These are phyloP conservation scores for Cyclotella cryptica DNA, from an alignment of 108 stramenopile species.

Conservation along the genomic window DNA sequence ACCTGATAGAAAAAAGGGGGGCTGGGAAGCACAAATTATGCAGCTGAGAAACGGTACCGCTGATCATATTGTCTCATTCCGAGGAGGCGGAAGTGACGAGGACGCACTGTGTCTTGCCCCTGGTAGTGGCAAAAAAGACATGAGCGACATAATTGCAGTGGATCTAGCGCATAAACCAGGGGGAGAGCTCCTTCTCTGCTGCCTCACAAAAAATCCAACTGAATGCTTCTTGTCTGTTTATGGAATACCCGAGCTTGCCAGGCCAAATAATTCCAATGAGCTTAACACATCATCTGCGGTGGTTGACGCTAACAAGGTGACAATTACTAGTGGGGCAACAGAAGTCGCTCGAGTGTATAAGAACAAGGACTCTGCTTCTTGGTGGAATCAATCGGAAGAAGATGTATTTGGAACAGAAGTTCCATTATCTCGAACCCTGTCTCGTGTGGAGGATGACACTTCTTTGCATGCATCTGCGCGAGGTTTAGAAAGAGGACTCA, in stretches of 20 bases:
- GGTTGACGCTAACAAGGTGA: not conserved
- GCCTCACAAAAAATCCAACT: constrained; percentile 25
- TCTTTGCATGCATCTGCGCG: not conserved
- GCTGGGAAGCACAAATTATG: constrained; percentile 75
- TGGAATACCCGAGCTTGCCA: constrained; percentile 27
- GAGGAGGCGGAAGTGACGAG: constrained; percentile 59
- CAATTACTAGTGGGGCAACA: not conserved
- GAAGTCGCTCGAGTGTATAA: constrained; percentile 25
- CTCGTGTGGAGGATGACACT: constrained; percentile 13
- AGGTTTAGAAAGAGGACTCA: constrained; percentile 2
- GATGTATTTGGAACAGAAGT: constrained; percentile 31
- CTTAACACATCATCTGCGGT: constrained; percentile 6
- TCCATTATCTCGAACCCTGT: not conserved
- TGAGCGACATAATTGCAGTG: constrained; percentile 29
- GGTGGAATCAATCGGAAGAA: constrained; percentile 50
- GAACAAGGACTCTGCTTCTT: constrained; percentile 14
- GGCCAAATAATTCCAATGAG: not conserved
- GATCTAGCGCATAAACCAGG: constrained; percentile 27
- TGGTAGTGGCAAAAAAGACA: constrained; percentile 19
- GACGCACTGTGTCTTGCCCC: constrained; percentile 45
- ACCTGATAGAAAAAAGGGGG: not conserved
- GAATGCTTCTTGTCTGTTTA: constrained; percentile 29
- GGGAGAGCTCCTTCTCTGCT: constrained; percentile 38
- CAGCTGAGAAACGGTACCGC: constrained; percentile 21
- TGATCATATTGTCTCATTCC: constrained; percentile 45